Conservation (phyloP, 192 early-diverging fungal species). For the Phlyctochytrium bullatum region DNA sequence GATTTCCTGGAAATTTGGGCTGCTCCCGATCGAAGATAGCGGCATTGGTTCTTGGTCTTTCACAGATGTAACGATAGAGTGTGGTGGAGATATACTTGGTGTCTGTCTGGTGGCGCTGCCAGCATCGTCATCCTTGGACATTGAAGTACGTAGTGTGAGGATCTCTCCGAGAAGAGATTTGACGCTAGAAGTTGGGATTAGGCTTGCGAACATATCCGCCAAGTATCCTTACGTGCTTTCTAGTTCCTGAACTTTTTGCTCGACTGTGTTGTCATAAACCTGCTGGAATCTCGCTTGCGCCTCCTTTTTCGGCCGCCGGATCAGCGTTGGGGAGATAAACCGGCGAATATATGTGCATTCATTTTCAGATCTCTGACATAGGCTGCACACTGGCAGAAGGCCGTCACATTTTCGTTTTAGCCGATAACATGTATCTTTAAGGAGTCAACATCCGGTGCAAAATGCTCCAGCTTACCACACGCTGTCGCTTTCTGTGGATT, state of each 20-base stretch:
- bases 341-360: constrained; percentile 5
- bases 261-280: background rate
- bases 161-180: background rate
- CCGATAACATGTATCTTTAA: background rate
- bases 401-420: background rate
- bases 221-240: background rate
- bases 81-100: no score
- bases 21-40: no score
- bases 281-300: background rate
- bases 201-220: background rate
- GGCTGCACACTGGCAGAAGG: background rate
- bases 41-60: no score
- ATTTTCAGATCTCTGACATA: background rate
- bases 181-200: background rate
- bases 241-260: constrained; percentile 1
- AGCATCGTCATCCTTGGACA: background rate
- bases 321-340: background rate
- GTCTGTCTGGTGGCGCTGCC: no score
- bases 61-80: no score
- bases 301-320: background rate
- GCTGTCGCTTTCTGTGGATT: constrained; percentile 1
- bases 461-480: background rate
- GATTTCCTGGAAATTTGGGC: no score
- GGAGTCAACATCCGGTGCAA: background rate
- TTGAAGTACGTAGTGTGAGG: background rate